Evolutionary conservation across 2,329 filamentous ascomycete species (phyloP), one percentile per base, ranked within the genome.

Genomic region (Aspergillus sp.): DNA sequence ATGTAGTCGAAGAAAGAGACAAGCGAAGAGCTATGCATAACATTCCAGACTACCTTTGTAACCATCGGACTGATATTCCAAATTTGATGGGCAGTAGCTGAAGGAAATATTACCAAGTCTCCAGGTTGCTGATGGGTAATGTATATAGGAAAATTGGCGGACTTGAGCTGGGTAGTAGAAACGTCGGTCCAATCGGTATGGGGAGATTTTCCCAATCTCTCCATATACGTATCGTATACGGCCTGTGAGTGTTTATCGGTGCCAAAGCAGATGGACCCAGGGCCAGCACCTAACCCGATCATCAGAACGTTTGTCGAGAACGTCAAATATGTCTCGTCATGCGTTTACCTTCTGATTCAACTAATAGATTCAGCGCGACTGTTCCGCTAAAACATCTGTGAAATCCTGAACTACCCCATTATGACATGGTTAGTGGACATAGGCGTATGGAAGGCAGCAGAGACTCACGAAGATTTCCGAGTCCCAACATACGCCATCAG

Each of bases 401-500:
- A 50, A 76, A 75, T 6, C 73, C 73, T 17, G 72, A 75, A 50
- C 72, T 74, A 28, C 8, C 10, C 21, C 39, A 23, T 21, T 28
- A 19, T n/a, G n/a, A 7, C 10, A n/a, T 38, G 17, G 13, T 49
- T 43, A 48, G 51, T 32, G 9, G 23, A 17, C 21, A 9, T 45
- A 9, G 39, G 48, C 21, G 53, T 13, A 13, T 32, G 51, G 38
- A 50, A 28, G 23, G 25, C 36, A 41, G 2, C 30, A 12, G 28
- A n/a, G 13, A 63, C 69, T 12, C 59, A 71, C 69, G 68, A 69
- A 30, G 70, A 72, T 38, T 69, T 72, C 58, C 71, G 68, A 47
- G 72, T 74, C 3, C 74, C 74, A 36, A 75, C 69, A 64, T 76
- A 75, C 25, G 71, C 73, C 74, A 76, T 75, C 67, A 76, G 70